phyloP scores from a whole-genome alignment of 129 eudicot species.

The Calendula officinalis region DNA sequence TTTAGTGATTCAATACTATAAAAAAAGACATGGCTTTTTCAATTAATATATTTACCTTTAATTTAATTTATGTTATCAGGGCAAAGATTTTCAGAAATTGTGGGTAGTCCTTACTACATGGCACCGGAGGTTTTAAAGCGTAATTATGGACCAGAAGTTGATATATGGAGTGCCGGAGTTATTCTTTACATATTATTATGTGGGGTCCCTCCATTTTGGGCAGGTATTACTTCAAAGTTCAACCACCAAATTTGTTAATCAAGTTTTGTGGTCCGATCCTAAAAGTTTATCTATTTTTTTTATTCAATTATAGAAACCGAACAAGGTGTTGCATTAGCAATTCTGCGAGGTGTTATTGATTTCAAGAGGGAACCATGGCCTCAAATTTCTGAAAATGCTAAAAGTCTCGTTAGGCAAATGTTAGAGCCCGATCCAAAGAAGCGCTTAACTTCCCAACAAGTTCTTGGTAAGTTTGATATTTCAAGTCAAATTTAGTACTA shows the following conservation, averaged over 20 bases:
- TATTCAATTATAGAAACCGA: slow-evolving; percentile 80
- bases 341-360: slow-evolving; percentile 77
- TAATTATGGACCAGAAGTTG: slow-evolving; percentile 91
- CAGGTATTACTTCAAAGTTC: slow-evolving; percentile 56
- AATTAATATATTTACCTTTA: too few relatives aligned
- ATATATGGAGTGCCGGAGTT: slow-evolving; percentile 97
- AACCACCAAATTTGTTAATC: slow-evolving; percentile 1
- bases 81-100: slow-evolving; percentile 87
- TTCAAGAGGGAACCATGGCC: slow-evolving; percentile 99
- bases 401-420: slow-evolving; percentile 88
- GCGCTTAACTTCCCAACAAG: slow-evolving; percentile 93
- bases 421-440: slow-evolving; percentile 82
- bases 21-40: too few relatives aligned
- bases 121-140: slow-evolving; percentile 85
- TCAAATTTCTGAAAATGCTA: slow-evolving; percentile 83
- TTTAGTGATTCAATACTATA: too few relatives aligned
- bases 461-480: slow-evolving; percentile 67
- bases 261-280: background rate
- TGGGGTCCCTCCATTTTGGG: slow-evolving; percentile 99
- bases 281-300: slow-evolving; percentile 2
- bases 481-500: background rate
- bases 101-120: slow-evolving; percentile 95
- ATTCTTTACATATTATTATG: slow-evolving; percentile 84
- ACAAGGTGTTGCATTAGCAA: slow-evolving; percentile 96
- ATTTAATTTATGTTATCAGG: slow-evolving; percentile 40